phyloP scores from a whole-genome alignment of 805 yeast genomes.

The Torulaspora delbrueckii region DNA sequence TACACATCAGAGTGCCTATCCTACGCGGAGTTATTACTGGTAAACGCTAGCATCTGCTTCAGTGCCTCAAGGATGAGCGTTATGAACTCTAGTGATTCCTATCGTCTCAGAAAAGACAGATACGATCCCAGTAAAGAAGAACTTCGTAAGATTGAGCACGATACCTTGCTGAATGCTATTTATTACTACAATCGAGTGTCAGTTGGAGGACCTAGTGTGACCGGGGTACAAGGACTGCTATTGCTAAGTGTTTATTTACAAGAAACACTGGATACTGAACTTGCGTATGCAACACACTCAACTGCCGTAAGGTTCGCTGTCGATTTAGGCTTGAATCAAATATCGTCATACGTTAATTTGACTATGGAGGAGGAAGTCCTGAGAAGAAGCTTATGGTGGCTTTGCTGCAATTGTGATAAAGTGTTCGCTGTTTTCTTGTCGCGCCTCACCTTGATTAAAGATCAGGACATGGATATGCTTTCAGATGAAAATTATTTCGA shows the following conservation, averaged over 20 bases:
- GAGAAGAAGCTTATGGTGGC: constrained; percentile 46
- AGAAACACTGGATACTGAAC: constrained; percentile 38
- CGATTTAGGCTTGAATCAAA: constrained; percentile 53
- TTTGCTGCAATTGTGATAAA: constrained; percentile 32
- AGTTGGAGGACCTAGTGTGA: constrained; percentile 47
- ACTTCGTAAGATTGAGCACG: constrained; percentile 28
- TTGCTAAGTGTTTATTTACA: constrained; percentile 41
- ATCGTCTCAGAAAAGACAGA: constrained; percentile 21
- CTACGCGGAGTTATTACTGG: constrained; percentile 26
- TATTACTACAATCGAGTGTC: constrained; percentile 50
- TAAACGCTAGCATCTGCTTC: constrained; percentile 23
- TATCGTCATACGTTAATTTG: constrained; percentile 40
- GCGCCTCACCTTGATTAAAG: constrained; percentile 22
- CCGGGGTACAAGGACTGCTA: constrained; percentile 49
- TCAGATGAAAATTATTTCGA: constrained; percentile 23
- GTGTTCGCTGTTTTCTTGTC: constrained; percentile 21
- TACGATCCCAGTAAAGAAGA: constrained; percentile 22
- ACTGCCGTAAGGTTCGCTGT: constrained; percentile 51
- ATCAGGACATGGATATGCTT: constrained; percentile 22
- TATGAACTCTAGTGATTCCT: constrained; percentile 13
- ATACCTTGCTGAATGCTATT: constrained; percentile 39
- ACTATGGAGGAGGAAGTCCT: constrained; percentile 35
- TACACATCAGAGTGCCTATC: constrained; percentile 18
- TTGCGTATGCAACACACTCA: constrained; percentile 40
- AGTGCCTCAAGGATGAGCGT: constrained; percentile 22